Evolutionary conservation across 83 land plant species (phyloP).

Genomic region (Larix sibirica): DNA sequence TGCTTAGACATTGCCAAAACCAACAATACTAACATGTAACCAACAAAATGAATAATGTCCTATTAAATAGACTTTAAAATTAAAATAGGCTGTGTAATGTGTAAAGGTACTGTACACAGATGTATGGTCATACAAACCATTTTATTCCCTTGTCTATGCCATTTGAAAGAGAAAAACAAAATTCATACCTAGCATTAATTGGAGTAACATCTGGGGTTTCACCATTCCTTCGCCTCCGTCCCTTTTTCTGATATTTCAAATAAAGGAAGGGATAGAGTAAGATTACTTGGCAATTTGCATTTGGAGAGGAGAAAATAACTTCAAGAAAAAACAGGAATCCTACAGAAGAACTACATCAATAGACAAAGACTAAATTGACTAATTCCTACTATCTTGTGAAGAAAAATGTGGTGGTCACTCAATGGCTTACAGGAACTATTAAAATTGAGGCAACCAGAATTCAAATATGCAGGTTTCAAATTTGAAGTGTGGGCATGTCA

Average conservation of each 20-base stretch:
- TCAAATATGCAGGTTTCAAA: neutral
- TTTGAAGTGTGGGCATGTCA: neutral
- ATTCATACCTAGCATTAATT: conserved; percentile 47
- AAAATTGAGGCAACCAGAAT: neutral
- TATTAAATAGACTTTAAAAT: neutral
- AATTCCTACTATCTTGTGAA: neutral
- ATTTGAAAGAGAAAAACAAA: neutral
- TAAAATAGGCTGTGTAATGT: neutral
- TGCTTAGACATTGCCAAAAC: neutral
- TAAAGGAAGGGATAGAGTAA: neutral
- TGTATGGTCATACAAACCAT: neutral
- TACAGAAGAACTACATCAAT: neutral
- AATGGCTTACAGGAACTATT: neutral
- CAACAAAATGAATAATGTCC: neutral
- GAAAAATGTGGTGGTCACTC: neutral
- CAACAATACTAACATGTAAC: conserved; percentile 1
- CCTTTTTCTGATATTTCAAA: conserved; percentile 60
- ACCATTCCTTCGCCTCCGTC: conserved; percentile 63
- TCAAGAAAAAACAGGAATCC: neutral
- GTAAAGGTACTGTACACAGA: neutral
- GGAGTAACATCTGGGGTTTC: conserved; percentile 56
- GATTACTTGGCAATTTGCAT: neutral
- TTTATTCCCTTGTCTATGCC: neutral
- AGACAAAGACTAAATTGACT: neutral
- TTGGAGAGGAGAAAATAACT: neutral